Conservation (phyloP, 78 protist species). For the Protostelium mycophagum region DNA sequence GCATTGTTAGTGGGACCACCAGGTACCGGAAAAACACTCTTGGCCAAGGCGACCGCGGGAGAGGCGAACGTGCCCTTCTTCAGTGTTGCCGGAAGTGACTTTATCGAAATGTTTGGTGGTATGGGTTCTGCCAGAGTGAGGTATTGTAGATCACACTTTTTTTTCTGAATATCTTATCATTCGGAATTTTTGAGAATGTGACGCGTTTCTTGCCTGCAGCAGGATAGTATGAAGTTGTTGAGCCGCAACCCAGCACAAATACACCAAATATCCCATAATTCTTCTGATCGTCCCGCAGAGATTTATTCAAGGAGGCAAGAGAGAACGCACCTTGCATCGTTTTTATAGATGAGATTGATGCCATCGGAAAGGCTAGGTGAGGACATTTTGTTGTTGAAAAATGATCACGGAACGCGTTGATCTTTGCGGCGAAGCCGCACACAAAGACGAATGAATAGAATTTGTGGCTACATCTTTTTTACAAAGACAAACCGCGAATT, state of each 20-base stretch:
- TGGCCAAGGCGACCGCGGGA: constrained; percentile 92
- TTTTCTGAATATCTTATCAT: not conserved
- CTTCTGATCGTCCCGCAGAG: constrained; percentile 8
- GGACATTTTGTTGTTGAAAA: too few relatives aligned
- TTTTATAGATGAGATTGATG: constrained; percentile 91
- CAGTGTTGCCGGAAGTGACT: constrained; percentile 93
- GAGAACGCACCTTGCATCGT: constrained; percentile 80
- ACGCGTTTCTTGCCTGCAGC: not conserved
- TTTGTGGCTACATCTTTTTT: not conserved
- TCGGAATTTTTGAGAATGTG: not conserved
- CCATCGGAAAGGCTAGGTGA: constrained; percentile 78
- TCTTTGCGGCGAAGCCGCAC: constrained; percentile 72
- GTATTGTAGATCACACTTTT: too few relatives aligned
- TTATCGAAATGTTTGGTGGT: constrained; percentile 95
- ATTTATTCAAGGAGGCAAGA: constrained; percentile 85
- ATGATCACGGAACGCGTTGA: constrained; percentile 94
- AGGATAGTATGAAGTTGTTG: constrained; percentile 8
- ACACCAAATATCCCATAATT: not conserved
- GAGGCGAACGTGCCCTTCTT: constrained; percentile 96
- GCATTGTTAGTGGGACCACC: constrained; percentile 94
- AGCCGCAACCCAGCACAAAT: constrained; percentile 62
- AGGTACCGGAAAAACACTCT: constrained; percentile 95
- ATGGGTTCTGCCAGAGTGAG: constrained; percentile 93
- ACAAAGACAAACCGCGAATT: too few relatives aligned
- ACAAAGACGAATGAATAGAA: not conserved